Percentiles rank a stretch among this genome's conserved stretches.
These are phyloP conservation scores for Penicillium arizonense DNA, from an alignment of 495 filamentous ascomycete species.

Conservation along the genomic window DNA sequence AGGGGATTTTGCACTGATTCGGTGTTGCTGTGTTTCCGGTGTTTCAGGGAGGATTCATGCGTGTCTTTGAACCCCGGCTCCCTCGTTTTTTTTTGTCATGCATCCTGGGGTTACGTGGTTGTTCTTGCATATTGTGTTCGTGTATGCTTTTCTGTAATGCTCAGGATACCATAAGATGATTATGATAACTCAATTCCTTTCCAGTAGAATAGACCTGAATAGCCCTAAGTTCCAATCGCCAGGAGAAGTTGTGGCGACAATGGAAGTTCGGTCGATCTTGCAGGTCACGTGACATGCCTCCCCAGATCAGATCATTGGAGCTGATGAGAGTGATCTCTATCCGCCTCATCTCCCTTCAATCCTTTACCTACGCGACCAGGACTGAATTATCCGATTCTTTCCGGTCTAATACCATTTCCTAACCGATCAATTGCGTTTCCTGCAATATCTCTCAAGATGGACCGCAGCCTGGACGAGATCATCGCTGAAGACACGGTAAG, in stretches of 20 bases:
- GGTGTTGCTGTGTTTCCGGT: conserved; percentile 21
- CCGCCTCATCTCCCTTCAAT: conserved; percentile 1
- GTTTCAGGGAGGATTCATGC: conserved; percentile 13
- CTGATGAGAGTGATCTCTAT: conserved; percentile 3
- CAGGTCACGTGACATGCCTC: not conserved
- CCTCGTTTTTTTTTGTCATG: conserved; percentile 22
- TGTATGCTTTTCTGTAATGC: conserved; percentile 20
- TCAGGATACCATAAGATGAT: conserved; percentile 25
- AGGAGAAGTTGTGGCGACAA: too few species aligned
- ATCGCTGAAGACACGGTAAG: conserved; percentile 78
- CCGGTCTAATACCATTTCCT: not conserved
- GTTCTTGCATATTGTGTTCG: conserved; percentile 18
- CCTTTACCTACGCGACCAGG: not conserved
- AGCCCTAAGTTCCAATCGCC: not conserved
- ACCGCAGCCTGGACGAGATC: conserved; percentile 82
- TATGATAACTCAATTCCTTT: not conserved
- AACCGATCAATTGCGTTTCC: not conserved
- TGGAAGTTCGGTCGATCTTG: not conserved
- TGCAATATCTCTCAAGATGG: conserved; percentile 50
- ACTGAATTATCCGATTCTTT: not conserved
- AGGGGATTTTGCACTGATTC: conserved; percentile 18
- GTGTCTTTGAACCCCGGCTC: conserved; percentile 10
- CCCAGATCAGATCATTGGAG: conserved; percentile 6
- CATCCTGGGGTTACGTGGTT: conserved; percentile 31
- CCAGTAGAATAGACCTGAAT: not conserved